A percentile compares a stretch with the other conserved stretches of the same genome.
Evolutionary conservation across 2,329 filamentous ascomycete genomes (phyloP).

Genomic region (Pseudogymnoascus sp.): DNA sequence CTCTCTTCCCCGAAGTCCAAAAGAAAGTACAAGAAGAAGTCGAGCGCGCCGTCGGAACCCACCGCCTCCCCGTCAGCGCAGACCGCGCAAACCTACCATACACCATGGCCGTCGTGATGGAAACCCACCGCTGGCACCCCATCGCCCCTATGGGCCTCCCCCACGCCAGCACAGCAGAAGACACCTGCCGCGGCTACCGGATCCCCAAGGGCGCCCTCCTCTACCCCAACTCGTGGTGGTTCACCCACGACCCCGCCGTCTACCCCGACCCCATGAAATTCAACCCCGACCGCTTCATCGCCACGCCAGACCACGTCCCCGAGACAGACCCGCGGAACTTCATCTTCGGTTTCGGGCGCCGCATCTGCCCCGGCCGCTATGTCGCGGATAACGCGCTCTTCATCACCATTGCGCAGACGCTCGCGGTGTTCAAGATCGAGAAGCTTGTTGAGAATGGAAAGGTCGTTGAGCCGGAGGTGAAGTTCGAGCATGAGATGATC

Average conservation of each 20-base stretch:
- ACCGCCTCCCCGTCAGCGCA: conserved; percentile 36
- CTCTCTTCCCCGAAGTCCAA: conserved; percentile 37
- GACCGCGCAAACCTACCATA: conserved; percentile 36
- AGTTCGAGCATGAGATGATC: conserved; percentile 30
- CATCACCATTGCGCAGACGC: conserved; percentile 32
- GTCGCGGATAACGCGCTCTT: conserved; percentile 12
- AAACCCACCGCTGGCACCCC: conserved; percentile 37
- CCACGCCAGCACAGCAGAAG: conserved; percentile 43
- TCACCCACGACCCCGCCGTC: conserved; percentile 25
- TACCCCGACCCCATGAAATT: conserved; percentile 36
- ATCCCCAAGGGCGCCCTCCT: conserved; percentile 44
- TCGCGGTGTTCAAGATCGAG: conserved; percentile 39
- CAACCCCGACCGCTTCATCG: conserved; percentile 30
- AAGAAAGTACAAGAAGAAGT: conserved; percentile 38
- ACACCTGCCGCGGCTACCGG: conserved; percentile 44
- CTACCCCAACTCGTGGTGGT: conserved; percentile 15
- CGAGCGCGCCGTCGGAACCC: conserved; percentile 37
- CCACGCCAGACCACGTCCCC: conserved; percentile 30
- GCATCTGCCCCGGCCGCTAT: conserved; percentile 18
- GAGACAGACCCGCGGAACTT: conserved; percentile 22
- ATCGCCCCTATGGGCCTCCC: conserved; percentile 42
- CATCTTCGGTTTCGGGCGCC: conserved; percentile 11
- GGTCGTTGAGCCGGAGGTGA: conserved; percentile 25
- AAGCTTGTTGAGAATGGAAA: conserved; percentile 32
- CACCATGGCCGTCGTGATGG: conserved; percentile 37